Percentiles rank a stretch among this genome's conserved stretches.
phyloP scores from a whole-genome alignment of 1,139 yeast species.

The Zygosaccharomyces sapae region DNA sequence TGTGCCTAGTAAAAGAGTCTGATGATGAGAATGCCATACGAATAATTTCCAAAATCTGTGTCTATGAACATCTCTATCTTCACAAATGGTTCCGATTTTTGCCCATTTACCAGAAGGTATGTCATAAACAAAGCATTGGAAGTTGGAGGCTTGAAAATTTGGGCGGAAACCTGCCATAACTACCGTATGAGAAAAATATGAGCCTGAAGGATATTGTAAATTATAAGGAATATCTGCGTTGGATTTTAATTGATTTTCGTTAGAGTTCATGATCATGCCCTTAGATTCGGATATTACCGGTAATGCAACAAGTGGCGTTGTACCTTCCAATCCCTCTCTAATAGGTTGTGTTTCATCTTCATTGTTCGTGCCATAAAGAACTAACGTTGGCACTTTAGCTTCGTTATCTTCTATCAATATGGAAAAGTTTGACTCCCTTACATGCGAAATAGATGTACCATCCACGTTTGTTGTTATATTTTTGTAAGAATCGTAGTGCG shows the following conservation, averaged over 20 bases:
- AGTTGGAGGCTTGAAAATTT: conserved; percentile 41
- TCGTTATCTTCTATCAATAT: conserved; percentile 28
- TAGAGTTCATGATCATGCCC: conserved; percentile 31
- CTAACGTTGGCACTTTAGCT: conserved; percentile 32
- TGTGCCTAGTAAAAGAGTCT: conserved; percentile 53
- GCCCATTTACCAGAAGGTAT: conserved; percentile 64
- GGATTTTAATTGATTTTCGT: conserved; percentile 15
- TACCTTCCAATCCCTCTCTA: conserved; percentile 1
- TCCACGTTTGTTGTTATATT: conserved; percentile 26
- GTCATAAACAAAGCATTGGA: conserved; percentile 57
- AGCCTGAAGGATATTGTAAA: conserved; percentile 55
- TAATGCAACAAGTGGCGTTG: conserved; percentile 34
- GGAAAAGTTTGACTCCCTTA: conserved; percentile 24
- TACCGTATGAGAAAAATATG: conserved; percentile 59
- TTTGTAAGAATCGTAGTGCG: conserved; percentile 14
- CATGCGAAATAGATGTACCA: conserved; percentile 21
- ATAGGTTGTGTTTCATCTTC: conserved; percentile 8
- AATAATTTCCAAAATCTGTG: conserved; percentile 65
- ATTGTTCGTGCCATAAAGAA: conserved; percentile 23
- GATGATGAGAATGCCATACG: conserved; percentile 74
- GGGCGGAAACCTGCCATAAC: conserved; percentile 54
- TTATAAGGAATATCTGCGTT: conserved; percentile 31
- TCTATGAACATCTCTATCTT: conserved; percentile 48
- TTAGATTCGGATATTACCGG: conserved; percentile 34
- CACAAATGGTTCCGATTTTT: conserved; percentile 51